A percentile compares a stretch with the other conserved stretches of the same genome.
phyloP scores from a whole-genome alignment of 345 rosid species.

The Salix caprea region DNA sequence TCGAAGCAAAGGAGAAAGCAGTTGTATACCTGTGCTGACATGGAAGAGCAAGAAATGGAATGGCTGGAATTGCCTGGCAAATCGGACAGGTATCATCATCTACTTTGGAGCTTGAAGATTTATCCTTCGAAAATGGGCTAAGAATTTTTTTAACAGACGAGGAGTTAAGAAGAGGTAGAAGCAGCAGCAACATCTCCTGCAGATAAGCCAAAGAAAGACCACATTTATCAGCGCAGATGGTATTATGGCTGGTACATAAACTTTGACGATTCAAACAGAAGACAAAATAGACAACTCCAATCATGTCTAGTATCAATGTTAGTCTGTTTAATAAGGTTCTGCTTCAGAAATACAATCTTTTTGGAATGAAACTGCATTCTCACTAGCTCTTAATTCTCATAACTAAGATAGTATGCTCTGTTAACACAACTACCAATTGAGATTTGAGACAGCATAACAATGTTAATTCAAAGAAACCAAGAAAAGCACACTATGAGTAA shows the following conservation, averaged over 20 bases:
- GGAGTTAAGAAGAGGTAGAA: constrained; percentile 96
- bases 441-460: not conserved
- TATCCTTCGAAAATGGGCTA: constrained; percentile 79
- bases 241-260: not conserved
- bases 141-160: constrained; percentile 69
- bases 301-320: not conserved
- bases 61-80: constrained; percentile 71
- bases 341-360: not conserved
- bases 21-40: constrained; percentile 75
- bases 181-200: constrained; percentile 93
- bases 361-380: not conserved
- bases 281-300: not conserved
- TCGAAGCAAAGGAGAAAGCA: not conserved
- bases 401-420: not conserved
- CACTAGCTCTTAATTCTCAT: not conserved
- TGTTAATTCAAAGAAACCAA: not conserved
- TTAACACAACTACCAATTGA: not conserved
- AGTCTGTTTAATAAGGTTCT: not conserved
- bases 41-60: constrained; percentile 87
- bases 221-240: not conserved
- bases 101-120: constrained; percentile 50
- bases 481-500: not conserved
- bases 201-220: constrained; percentile 12
- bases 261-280: not conserved
- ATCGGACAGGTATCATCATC: constrained; percentile 72